These are phyloP conservation scores for Aspergillus latus DNA, from an alignment of 2,329 filamentous ascomycete species.

Conservation along the genomic window DNA sequence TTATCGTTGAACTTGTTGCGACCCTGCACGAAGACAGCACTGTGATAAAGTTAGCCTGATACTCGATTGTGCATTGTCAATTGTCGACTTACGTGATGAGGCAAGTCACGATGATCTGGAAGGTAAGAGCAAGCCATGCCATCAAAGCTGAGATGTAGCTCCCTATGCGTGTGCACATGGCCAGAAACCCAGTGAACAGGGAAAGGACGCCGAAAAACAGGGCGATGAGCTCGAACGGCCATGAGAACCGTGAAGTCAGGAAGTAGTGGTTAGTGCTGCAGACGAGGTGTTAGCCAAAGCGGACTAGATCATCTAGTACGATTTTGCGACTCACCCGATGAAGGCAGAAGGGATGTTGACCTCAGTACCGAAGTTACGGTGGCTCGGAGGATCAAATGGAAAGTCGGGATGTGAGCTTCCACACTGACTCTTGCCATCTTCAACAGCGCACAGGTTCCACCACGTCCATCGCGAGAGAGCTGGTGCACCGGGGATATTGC, in stretches of 20 bases:
- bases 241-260: constrained; percentile 87
- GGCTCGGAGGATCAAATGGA: constrained; percentile 62
- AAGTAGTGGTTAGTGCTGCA: constrained; percentile 65
- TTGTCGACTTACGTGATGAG: constrained; percentile 62
- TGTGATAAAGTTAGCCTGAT: constrained; percentile 30
- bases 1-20: constrained; percentile 56
- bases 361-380: constrained; percentile 59
- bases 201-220: constrained; percentile 67
- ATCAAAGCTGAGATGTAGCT: constrained; percentile 54
- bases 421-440: constrained; percentile 62
- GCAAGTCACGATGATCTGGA: constrained; percentile 57
- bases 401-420: constrained; percentile 60
- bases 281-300: not conserved
- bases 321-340: constrained; percentile 46
- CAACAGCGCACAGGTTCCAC: constrained; percentile 74
- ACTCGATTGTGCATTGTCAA: not conserved
- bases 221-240: constrained; percentile 83
- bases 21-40: constrained; percentile 60
- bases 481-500: constrained; percentile 68
- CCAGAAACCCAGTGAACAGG: constrained; percentile 48
- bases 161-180: constrained; percentile 54
- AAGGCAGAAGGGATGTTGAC: constrained; percentile 55
- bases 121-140: constrained; percentile 55
- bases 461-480: constrained; percentile 80
- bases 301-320: not conserved